Evolutionary conservation across 345 rosid species (phyloP), one percentile per base, ranked within the genome.

Genomic region (Erysimum cheiranthoides): DNA sequence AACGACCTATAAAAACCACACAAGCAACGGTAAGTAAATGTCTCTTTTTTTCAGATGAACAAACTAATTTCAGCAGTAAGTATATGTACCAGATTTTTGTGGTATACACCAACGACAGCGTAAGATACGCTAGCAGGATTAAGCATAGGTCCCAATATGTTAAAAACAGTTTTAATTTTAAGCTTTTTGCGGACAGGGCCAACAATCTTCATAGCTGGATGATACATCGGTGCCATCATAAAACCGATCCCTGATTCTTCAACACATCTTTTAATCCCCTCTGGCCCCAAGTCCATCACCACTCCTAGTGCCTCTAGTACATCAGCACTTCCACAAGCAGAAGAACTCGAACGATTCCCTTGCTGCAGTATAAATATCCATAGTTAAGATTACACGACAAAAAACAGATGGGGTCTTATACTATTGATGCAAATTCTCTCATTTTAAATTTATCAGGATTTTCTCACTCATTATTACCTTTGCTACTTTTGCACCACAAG

Each of bases 311-410:
- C 90, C 78, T 93, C 98, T 51, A 93, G 71, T 11, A 93, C 98
- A 77, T 96, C 98, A 52, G 97, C 99, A 78, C 99, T 96, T 79
- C 99, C 99, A 76, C 98, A 93, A 5, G 99, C 96, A 52, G 97
- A 96, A 70, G 99, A 96, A 72, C 99, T 96, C 0, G 99, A 90
- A 30, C 93, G 91, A 75, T 84, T 96, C 74, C 99, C 98, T 87
- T 89, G 98, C 98, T 96, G 90, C 78, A 73, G 70, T 10, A 72
- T 30, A 30, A 10, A 40, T n/a, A 1, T 36, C 5, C 9, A 10
- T 62, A 11, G 46, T 12, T 38, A 38, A 21, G 25, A 21, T 21
- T 21, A 21, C 11, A 61, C 16, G 17, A 12, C 47, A 39, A 12
- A 21, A 27, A n/a, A 46, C 6, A 0, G 4, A 67, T 60, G 39